A percentile compares a stretch with the other conserved stretches of the same genome.
phyloP scores from a whole-genome alignment of 306 rosid species.

The Astragalus membranaceus region DNA sequence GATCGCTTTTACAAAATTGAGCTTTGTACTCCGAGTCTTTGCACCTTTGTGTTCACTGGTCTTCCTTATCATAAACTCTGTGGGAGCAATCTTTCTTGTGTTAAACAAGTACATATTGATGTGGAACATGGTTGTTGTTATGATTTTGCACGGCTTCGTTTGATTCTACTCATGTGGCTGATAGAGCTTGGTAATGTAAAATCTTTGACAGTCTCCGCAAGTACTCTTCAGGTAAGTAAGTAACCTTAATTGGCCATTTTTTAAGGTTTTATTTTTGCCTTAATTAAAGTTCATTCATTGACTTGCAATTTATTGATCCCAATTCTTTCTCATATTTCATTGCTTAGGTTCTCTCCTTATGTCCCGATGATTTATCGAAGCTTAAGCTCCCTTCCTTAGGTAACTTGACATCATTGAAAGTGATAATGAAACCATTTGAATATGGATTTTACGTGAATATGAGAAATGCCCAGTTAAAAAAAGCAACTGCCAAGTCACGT shows the following conservation, averaged over 20 bases:
- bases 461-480: neutral
- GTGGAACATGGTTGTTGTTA: neutral
- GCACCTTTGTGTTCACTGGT: neutral
- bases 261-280: neutral
- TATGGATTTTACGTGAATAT: neutral
- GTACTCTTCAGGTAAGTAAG: constrained; percentile 25
- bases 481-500: neutral
- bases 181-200: neutral
- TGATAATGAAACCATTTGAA: neutral
- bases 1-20: neutral
- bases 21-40: neutral
- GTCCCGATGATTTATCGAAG: neutral
- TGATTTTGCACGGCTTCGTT: too few species aligned
- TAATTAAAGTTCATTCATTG: neutral
- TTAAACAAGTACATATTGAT: neutral
- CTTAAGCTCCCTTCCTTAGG: neutral
- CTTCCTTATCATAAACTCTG: too few species aligned
- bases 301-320: neutral
- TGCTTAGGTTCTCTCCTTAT: constrained; percentile 11
- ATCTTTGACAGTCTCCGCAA: neutral
- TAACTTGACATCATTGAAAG: constrained; percentile 2
- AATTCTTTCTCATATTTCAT: neutral
- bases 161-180: too few species aligned
- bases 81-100: neutral
- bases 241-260: neutral